Conservation (phyloP, 768 basidiomycete genomes). For the Lyophyllum atratum region DNA sequence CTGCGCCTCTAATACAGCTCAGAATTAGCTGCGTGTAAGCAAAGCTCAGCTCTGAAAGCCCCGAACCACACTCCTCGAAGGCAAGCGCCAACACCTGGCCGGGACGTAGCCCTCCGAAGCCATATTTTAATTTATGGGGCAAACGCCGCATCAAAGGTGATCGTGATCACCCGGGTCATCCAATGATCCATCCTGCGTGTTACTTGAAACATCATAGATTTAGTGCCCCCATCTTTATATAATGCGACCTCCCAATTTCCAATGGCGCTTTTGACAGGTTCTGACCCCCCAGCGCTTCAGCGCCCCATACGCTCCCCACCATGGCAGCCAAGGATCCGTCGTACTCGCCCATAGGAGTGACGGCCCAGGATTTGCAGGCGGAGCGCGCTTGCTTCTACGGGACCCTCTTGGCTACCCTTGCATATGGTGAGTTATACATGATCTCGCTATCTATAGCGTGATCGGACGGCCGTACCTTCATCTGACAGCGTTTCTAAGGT, state of each 20-base stretch:
- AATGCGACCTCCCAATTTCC: not conserved
- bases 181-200: not conserved
- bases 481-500: constrained; percentile 22
- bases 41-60: no score
- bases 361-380: constrained; percentile 2
- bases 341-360: not conserved
- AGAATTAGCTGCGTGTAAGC: no score
- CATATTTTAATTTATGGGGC: no score
- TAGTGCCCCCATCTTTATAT: not conserved
- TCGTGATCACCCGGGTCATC: not conserved
- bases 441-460: not conserved
- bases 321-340: constrained; percentile 9
- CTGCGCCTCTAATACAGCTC: no score
- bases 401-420: constrained; percentile 29
- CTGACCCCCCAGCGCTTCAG: constrained; percentile 15
- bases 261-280: not conserved
- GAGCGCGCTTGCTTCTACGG: constrained; percentile 37
- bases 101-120: no score
- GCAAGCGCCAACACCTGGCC: no score
- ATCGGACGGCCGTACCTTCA: not conserved
- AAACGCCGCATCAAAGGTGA: not conserved
- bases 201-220: not conserved
- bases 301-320: not conserved
- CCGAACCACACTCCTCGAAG: no score
- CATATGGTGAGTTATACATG: constrained; percentile 31